Percentiles rank a stretch among this genome's conserved stretches.
Conservation (phyloP, 768 basidiomycete genomes). For the Suillus decipiens region DNA sequence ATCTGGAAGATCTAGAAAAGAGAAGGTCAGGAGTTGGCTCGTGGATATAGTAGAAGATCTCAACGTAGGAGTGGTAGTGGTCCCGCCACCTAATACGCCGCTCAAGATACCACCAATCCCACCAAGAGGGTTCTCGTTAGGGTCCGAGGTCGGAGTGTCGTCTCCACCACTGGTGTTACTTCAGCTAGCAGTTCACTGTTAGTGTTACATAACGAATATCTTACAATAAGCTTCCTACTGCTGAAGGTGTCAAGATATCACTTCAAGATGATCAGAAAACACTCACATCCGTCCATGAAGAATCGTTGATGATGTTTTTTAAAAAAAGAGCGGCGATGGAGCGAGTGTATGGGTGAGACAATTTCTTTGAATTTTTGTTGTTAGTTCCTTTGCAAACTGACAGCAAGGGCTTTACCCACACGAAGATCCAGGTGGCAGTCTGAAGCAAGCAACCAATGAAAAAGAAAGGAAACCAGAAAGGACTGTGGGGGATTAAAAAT, state of each 20-base stretch:
- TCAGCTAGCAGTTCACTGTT: conserved; percentile 2
- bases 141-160: conserved; percentile 1
- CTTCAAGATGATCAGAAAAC: neutral
- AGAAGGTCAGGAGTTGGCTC: conserved; percentile 23
- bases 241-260: conserved; percentile 11
- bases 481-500: conserved; percentile 4
- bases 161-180: conserved; percentile 15
- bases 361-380: neutral
- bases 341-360: conserved; percentile 7
- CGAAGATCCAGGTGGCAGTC: conserved; percentile 15
- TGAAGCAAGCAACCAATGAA: neutral
- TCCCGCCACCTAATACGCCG: conserved; percentile 16
- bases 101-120: conserved; percentile 19
- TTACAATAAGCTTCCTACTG: conserved; percentile 24
- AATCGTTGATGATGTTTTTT: conserved; percentile 13
- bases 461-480: conserved; percentile 2
- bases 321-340: conserved; percentile 24
- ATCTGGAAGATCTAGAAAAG: conserved; percentile 30
- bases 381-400: conserved; percentile 2
- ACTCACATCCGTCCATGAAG: conserved; percentile 33
- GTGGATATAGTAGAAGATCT: conserved; percentile 19
- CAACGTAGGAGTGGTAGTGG: conserved; percentile 20
- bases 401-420: conserved; percentile 8
- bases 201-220: conserved; percentile 8
- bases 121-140: neutral